A percentile compares a stretch with the other conserved stretches of the same genome.
Evolutionary conservation across 495 filamentous ascomycete species (phyloP).

Genomic region (Penicillium antarcticum): DNA sequence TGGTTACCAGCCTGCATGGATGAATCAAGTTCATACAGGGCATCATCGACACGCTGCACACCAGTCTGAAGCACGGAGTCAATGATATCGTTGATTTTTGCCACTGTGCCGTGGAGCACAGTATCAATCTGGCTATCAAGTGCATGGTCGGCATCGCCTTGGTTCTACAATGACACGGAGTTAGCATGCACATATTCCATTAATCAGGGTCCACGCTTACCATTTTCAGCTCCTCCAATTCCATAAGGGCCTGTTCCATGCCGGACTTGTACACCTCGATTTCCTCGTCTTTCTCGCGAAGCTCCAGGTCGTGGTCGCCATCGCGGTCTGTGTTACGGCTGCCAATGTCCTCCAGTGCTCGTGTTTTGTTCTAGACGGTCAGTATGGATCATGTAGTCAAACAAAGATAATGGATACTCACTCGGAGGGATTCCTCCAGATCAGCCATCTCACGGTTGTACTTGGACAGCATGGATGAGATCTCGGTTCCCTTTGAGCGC

Average conservation of each 20-base stretch:
- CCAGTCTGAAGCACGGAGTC: constrained; percentile 94
- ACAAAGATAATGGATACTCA: constrained; percentile 20
- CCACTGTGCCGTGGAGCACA: constrained; percentile 75
- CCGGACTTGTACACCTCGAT: constrained; percentile 94
- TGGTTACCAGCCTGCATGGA: constrained; percentile 98
- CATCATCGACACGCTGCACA: constrained; percentile 93
- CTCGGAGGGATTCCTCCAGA: constrained; percentile 83
- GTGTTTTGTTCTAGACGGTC: constrained; percentile 63
- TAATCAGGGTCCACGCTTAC: constrained; percentile 21
- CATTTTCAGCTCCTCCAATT: constrained; percentile 78
- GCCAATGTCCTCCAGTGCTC: constrained; percentile 80
- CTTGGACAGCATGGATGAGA: constrained; percentile 88
- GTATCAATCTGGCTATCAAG: constrained; percentile 89
- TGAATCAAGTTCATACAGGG: constrained; percentile 94
- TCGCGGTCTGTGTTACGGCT: constrained; percentile 73
- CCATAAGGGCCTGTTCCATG: constrained; percentile 91
- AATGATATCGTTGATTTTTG: constrained; percentile 96
- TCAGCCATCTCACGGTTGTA: constrained; percentile 97
- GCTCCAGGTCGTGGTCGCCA: constrained; percentile 76
- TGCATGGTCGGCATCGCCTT: constrained; percentile 75
- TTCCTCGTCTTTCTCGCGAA: constrained; percentile 94
- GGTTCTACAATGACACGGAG: constrained; percentile 32
- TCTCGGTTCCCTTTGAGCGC: constrained; percentile 85
- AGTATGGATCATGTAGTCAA: constrained; percentile 10
- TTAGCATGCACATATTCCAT: neutral